These are phyloP conservation scores for Hypoxylon subgilvum DNA, from an alignment of 495 filamentous ascomycete genomes.

Conservation along the genomic window DNA sequence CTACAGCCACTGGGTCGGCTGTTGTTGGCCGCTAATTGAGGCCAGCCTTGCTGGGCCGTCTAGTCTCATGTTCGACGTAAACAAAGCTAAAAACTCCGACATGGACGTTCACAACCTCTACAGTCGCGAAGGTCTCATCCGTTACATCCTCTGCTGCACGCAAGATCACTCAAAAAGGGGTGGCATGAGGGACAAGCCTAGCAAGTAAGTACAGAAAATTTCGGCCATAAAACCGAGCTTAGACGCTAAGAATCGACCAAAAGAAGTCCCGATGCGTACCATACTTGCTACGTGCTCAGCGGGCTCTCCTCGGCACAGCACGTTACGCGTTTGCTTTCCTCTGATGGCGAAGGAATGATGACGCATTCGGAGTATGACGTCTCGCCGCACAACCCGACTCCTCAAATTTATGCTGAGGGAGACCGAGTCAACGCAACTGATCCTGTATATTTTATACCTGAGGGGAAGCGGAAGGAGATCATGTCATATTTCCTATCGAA, in stretches of 20 bases:
- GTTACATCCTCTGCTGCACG: constrained; percentile 89
- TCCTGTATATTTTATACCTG: constrained; percentile 85
- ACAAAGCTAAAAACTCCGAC: constrained; percentile 41
- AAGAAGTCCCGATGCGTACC: constrained; percentile 84
- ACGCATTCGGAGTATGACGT: constrained; percentile 72
- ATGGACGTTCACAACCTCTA: constrained; percentile 60
- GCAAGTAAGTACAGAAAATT: constrained; percentile 66
- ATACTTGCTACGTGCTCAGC: constrained; percentile 86
- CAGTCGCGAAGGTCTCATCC: constrained; percentile 79
- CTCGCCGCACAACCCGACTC: constrained; percentile 53
- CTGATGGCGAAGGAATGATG: constrained; percentile 49
- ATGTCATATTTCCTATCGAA: constrained; percentile 67
- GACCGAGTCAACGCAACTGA: constrained; percentile 67
- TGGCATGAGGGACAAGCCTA: constrained; percentile 91
- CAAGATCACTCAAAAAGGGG: constrained; percentile 72
- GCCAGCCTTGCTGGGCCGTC: constrained; percentile 67
- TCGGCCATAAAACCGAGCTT: constrained; percentile 19
- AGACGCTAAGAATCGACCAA: constrained; percentile 30
- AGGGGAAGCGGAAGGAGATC: constrained; percentile 67
- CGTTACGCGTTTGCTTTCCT: constrained; percentile 66
- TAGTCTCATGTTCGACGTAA: constrained; percentile 37
- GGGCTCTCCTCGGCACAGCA: constrained; percentile 85
- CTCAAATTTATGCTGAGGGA: constrained; percentile 57
- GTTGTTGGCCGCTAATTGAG: constrained; percentile 88
- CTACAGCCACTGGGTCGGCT: constrained; percentile 96